A percentile compares a stretch with the other conserved stretches of the same genome.
phyloP scores from a whole-genome alignment of 129 eudicot species.

The Heracleum sosnowskyi region DNA sequence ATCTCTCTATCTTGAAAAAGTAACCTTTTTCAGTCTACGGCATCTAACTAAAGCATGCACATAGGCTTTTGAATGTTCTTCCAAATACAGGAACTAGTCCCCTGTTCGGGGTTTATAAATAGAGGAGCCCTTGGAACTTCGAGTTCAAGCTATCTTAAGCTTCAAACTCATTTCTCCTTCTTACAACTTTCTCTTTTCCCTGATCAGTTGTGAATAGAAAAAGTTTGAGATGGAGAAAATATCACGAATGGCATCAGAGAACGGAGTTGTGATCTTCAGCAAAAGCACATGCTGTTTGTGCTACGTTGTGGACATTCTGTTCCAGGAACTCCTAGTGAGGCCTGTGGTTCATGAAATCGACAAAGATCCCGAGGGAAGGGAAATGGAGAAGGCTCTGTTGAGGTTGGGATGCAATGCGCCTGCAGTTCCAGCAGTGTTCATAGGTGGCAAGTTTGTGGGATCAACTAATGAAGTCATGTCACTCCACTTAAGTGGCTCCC shows the following conservation, averaged over 20 bases:
- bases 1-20: slow-evolving; percentile 39
- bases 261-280: slow-evolving; percentile 56
- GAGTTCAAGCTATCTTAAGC: slow-evolving; percentile 30
- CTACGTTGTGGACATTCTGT: slow-evolving; percentile 61
- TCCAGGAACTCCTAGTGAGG: slow-evolving; percentile 43
- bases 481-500: slow-evolving; percentile 75
- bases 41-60: slow-evolving; percentile 54
- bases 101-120: slow-evolving; percentile 39
- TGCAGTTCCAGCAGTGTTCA: slow-evolving; percentile 55
- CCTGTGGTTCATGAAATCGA: slow-evolving; percentile 51
- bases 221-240: slow-evolving; percentile 48
- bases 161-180: slow-evolving; percentile 1
- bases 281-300: slow-evolving; percentile 73
- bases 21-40: slow-evolving; percentile 39
- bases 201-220: background rate
- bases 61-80: slow-evolving; percentile 41
- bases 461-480: slow-evolving; percentile 94
- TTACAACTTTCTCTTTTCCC: background rate
- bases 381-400: slow-evolving; percentile 58
- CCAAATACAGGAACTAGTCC: slow-evolving; percentile 22
- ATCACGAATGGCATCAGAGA: slow-evolving; percentile 43
- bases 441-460: slow-evolving; percentile 59
- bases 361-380: slow-evolving; percentile 57
- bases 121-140: slow-evolving; percentile 37
- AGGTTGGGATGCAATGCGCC: slow-evolving; percentile 51